Conservation (phyloP, 257 asterid genomes). For the Cynanchum wilfordii region DNA sequence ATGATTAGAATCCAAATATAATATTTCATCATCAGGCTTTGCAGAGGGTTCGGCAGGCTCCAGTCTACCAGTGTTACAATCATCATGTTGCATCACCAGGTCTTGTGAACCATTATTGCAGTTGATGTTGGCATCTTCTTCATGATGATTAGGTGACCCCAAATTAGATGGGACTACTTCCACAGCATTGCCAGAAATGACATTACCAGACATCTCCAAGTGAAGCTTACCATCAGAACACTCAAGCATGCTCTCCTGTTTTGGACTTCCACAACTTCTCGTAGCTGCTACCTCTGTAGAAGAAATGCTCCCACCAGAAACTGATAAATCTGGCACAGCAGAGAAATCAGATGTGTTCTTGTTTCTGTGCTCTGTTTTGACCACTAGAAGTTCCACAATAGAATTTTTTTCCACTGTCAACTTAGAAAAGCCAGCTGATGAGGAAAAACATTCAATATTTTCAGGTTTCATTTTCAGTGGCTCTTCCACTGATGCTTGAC, state of each 20-base stretch:
- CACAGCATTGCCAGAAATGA: constrained; percentile 24
- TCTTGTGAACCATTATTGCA: constrained; percentile 22
- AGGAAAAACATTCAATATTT: constrained; percentile 17
- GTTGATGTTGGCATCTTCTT: constrained; percentile 22
- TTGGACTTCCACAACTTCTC: constrained; percentile 24
- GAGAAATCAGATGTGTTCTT: constrained; percentile 30
- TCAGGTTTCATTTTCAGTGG: constrained; percentile 23
- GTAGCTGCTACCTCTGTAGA: constrained; percentile 27
- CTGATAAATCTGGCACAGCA: constrained; percentile 20
- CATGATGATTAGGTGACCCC: constrained; percentile 15
- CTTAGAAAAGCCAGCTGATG: constrained; percentile 29
- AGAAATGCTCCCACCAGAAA: constrained; percentile 23
- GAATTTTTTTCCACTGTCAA: constrained; percentile 27
- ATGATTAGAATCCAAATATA: constrained; percentile 30
- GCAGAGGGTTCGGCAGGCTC: constrained; percentile 31
- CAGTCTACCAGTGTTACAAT: constrained; percentile 31
- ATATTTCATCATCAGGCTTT: constrained; percentile 32
- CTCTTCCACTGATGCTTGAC: constrained; percentile 37
- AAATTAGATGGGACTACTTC: constrained; percentile 29
- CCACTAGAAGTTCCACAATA: constrained; percentile 29
- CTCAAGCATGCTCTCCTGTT: constrained; percentile 28
- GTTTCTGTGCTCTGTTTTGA: constrained; percentile 20
- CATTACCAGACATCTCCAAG: constrained; percentile 20
- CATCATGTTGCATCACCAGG: constrained; percentile 19
- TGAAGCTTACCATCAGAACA: constrained; percentile 27